Evolutionary conservation across 1,284 basidiomycete species (phyloP).

Genomic region (Grifola frondosa): DNA sequence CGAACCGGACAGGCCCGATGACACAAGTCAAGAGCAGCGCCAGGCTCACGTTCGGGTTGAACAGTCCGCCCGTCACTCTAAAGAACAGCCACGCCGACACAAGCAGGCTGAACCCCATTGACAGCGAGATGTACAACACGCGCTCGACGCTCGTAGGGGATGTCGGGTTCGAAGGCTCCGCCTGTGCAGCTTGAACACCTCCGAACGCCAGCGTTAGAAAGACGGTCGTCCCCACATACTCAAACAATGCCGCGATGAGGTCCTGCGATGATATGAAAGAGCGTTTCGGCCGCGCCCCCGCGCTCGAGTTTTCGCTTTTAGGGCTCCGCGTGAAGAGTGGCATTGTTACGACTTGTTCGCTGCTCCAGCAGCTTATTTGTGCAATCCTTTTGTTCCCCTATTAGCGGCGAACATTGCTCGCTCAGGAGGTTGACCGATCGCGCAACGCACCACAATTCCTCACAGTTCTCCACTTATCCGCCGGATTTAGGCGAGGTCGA

Average conservation of each 20-base stretch:
- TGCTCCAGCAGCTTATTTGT: too few relatives aligned
- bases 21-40: slow-evolving; percentile 61
- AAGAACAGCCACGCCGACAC: slow-evolving; percentile 76
- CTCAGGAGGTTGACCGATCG: too few relatives aligned
- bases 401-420: too few relatives aligned
- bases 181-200: slow-evolving; percentile 49
- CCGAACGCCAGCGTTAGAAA: slow-evolving; percentile 66
- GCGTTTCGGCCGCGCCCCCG: too few relatives aligned
- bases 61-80: slow-evolving; percentile 67
- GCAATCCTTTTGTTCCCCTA: too few relatives aligned
- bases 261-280: slow-evolving; percentile 33
- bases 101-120: slow-evolving; percentile 67
- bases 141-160: slow-evolving; percentile 40
- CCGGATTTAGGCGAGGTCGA: too few relatives aligned
- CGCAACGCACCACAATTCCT: too few relatives aligned
- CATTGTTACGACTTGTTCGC: too few relatives aligned
- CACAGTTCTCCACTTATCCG: too few relatives aligned
- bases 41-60: slow-evolving; percentile 71
- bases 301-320: too few relatives aligned
- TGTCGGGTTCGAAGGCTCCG: slow-evolving; percentile 23
- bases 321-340: too few relatives aligned
- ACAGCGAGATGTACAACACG: slow-evolving; percentile 58
- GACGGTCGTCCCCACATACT: slow-evolving; percentile 56
- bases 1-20: slow-evolving; percentile 59
- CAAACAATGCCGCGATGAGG: slow-evolving; percentile 46